phyloP scores from a whole-genome alignment of 768 basidiomycete species.

The Tremella mesenterica region DNA sequence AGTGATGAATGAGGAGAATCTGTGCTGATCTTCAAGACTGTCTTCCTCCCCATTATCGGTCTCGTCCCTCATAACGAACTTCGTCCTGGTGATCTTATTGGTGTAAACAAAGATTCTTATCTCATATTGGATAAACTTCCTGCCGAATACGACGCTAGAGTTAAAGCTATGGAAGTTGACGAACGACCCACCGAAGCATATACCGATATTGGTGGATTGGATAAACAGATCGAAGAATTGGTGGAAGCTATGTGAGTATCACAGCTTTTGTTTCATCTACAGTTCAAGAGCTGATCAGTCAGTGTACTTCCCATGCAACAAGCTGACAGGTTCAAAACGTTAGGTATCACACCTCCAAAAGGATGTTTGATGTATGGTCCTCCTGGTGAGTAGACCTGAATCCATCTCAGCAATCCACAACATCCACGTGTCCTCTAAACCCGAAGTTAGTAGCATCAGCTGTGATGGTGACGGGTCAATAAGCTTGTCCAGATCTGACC shows the following conservation, averaged over 20 bases:
- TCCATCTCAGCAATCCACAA: not conserved
- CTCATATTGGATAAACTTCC: slow-evolving; percentile 91
- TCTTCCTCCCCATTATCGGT: slow-evolving; percentile 95
- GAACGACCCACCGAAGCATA: slow-evolving; percentile 95
- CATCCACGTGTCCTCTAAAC: not conserved
- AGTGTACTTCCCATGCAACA: slow-evolving; percentile 93
- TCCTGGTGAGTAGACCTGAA: slow-evolving; percentile 56
- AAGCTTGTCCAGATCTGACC: not conserved
- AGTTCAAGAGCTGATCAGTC: not conserved
- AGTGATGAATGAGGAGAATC: too few relatives aligned
- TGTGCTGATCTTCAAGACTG: slow-evolving; percentile 52
- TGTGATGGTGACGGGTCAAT: slow-evolving; percentile 5
- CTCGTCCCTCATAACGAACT: slow-evolving; percentile 88
- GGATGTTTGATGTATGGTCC: slow-evolving; percentile 98
- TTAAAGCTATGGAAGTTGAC: slow-evolving; percentile 99
- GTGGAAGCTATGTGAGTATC: slow-evolving; percentile 72
- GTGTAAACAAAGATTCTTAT: slow-evolving; percentile 99
- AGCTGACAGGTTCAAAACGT: slow-evolving; percentile 92
- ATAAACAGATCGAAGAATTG: slow-evolving; percentile 98
- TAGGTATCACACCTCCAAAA: slow-evolving; percentile 97
- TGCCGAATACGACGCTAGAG: slow-evolving; percentile 90
- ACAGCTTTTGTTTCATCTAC: not conserved
- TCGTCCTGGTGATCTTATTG: slow-evolving; percentile 85
- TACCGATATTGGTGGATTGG: slow-evolving; percentile 85
- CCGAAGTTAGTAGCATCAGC: too few relatives aligned